phyloP scores from a whole-genome alignment of 192 early-diverging fungal genomes.

The Thoreauomyces humboldtii region DNA sequence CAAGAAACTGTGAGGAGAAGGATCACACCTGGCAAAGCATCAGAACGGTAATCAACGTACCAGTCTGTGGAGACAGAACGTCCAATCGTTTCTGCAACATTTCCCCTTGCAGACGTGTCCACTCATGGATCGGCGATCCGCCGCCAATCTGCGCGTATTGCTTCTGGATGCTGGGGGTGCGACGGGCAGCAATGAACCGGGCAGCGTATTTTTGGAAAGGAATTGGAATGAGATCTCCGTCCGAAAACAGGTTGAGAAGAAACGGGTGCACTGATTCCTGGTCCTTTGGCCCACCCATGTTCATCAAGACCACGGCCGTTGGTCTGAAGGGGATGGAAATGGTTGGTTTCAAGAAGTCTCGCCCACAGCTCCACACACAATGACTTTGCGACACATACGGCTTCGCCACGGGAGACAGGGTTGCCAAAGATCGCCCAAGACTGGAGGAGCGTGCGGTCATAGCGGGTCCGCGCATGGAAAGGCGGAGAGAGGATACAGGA shows the following conservation, averaged over 20 bases:
- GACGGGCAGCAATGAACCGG: conserved; percentile 74
- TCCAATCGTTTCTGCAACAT: conserved; percentile 76
- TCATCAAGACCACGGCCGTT: conserved; percentile 87
- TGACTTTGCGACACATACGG: no score
- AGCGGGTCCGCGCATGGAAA: no score
- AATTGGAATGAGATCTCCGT: conserved; percentile 89
- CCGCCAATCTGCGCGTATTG: conserved; percentile 94
- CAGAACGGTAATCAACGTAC: no score
- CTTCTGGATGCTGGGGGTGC: conserved; percentile 80
- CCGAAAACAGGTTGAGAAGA: conserved; percentile 79
- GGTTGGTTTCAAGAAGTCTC: no score
- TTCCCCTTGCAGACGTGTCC: conserved; percentile 85
- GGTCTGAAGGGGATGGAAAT: conserved; percentile 44
- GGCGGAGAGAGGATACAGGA: no score
- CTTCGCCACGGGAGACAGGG: no score
- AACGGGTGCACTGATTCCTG: conserved; percentile 77
- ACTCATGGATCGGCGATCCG: conserved; percentile 87
- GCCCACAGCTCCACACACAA: no score
- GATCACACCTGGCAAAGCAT: neutral
- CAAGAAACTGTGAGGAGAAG: neutral
- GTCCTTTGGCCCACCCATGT: conserved; percentile 87
- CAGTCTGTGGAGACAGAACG: conserved; percentile 69
- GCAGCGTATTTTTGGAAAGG: conserved; percentile 75
- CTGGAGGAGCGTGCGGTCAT: no score
- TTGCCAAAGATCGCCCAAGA: no score